Evolutionary conservation across 208 protist species (phyloP), one percentile per base, ranked within the genome.

Genomic region (Acanthamoeba triangularis): DNA sequence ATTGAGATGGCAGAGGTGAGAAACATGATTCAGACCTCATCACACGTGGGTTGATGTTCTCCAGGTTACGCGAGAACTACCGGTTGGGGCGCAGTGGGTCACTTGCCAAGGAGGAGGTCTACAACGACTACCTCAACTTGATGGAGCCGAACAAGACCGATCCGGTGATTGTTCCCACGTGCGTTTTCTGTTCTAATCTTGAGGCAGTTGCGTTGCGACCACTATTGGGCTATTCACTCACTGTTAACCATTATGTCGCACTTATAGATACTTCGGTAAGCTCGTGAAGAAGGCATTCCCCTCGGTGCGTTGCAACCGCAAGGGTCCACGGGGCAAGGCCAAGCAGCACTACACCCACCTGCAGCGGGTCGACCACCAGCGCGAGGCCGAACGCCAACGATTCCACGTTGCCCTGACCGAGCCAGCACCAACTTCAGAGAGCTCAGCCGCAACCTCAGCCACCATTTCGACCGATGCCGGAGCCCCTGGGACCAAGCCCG

Each of bases 271-370:
- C 25, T 88, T 88, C 28, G 80, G 80, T 11, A 88, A 88, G 80
- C 80, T 88, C 14, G 80, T 88, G 30, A 88, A 88, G 80, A 52
- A 41, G 30, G 80, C 80, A 0, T 88, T 88, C 59, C 41, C 44
- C 1, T 11, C 20, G 11, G 47, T 88, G 49, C 41, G 52, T 8
- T 88, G 80, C 80, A 65, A 63, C 35, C 80, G 80, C 18, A 54
- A 63, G n/a, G 80, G 80, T 1, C 80, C 80, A n/a, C 11, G 80
- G 16, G 52, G 80, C 25, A 88, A 88, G 41, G 52, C 80, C 72
- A 80, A 80, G 33, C 72, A 80, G 11, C 72, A 80, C 33, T 80
- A 80, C 37, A 80, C 72, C 8, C 72, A 80, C 37, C 33, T 80
- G 25, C 72, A 80, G 37, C 72, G 72, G 25, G 72, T 80, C n/a